A percentile compares a stretch with the other conserved stretches of the same genome.
Evolutionary conservation across 306 rosid species (phyloP).

Genomic region (Prunus mume): DNA sequence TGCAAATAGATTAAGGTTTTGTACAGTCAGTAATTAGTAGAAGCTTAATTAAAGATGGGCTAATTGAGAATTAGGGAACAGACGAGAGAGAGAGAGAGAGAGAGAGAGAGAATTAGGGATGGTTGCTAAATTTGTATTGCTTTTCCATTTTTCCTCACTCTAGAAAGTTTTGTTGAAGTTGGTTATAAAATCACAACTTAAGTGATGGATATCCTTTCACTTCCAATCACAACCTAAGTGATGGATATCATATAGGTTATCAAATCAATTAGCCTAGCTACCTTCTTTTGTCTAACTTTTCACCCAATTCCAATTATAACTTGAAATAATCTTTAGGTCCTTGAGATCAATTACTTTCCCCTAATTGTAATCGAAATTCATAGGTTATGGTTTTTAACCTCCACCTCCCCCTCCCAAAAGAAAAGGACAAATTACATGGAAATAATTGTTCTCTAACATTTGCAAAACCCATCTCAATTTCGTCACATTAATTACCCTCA

Average conservation of each 20-base stretch:
- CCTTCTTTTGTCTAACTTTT: too few species aligned
- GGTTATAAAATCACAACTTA: background rate
- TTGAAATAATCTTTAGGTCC: background rate
- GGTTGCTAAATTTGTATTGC: background rate
- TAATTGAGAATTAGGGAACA: too few species aligned
- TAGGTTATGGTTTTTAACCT: background rate
- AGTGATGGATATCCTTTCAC: background rate
- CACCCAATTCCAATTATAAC: background rate
- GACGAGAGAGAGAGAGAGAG: too few species aligned
- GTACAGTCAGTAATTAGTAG: too few species aligned
- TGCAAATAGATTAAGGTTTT: conserved; percentile 24
- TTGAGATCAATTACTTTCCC: background rate
- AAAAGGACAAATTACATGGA: too few species aligned
- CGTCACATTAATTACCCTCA: too few species aligned
- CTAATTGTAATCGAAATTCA: background rate
- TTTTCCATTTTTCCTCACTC: background rate
- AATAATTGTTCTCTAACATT: too few species aligned
- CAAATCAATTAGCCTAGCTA: background rate
- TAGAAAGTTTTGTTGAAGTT: background rate
- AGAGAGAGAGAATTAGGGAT: background rate
- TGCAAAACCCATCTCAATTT: too few species aligned
- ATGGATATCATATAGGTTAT: background rate
- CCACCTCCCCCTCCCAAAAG: background rate
- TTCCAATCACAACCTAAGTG: background rate
- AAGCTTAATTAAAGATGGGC: background rate